Evolutionary conservation across 192 early-diverging fungal genomes (phyloP).

Genomic region (Dimargaris cristalligena): DNA sequence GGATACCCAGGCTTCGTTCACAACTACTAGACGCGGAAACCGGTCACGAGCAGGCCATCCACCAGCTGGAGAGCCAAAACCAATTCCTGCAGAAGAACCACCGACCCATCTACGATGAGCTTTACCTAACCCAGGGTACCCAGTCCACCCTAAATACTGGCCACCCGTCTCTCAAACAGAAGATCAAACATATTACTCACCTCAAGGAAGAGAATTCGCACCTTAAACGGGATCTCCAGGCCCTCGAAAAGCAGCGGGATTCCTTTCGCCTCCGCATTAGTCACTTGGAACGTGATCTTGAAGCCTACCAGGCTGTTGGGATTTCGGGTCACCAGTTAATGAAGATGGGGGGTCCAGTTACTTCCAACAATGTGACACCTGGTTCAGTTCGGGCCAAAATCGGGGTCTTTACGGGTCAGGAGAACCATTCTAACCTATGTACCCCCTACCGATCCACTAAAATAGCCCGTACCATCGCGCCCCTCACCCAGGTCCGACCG

Average conservation of each 20-base stretch:
- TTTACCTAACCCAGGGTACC: not conserved
- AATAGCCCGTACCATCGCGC: not conserved
- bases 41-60: not conserved
- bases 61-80: not conserved
- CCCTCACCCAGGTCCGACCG: too few species aligned
- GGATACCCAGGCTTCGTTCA: not conserved
- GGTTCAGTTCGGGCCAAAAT: too few species aligned
- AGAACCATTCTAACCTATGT: not conserved
- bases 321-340: not conserved
- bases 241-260: slow-evolving; percentile 7
- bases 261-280: not conserved
- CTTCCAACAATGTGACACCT: too few species aligned
- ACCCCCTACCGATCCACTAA: too few species aligned
- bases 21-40: not conserved
- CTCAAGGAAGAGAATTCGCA: slow-evolving; percentile 8
- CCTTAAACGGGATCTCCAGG: not conserved
- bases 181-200: slow-evolving; percentile 1
- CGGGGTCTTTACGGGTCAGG: not conserved
- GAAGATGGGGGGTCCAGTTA: not conserved
- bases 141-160: not conserved
- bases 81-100: slow-evolving; percentile 2
- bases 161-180: not conserved
- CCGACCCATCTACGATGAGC: not conserved
- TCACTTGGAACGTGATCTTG: slow-evolving; percentile 9
- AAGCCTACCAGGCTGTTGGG: slow-evolving; percentile 2